Evolutionary conservation across 2,329 filamentous ascomycete genomes (phyloP).

Genomic region (Aureobasidium sp.): DNA sequence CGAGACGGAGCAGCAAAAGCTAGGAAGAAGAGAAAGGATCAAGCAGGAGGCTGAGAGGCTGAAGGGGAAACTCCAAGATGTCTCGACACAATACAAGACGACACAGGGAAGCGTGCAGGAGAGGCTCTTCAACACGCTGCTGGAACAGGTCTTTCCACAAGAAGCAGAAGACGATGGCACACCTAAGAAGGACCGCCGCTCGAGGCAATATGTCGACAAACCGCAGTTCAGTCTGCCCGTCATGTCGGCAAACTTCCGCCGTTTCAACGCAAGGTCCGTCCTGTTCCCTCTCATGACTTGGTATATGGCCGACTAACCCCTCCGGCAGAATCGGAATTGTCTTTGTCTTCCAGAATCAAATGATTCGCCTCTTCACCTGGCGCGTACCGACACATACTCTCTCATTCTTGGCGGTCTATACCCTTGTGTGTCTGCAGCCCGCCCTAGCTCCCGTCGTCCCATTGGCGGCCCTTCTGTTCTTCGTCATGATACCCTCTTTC

Average conservation of each 20-base stretch:
- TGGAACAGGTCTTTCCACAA: slow-evolving; percentile 69
- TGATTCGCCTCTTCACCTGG: slow-evolving; percentile 77
- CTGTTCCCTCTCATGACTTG: background rate
- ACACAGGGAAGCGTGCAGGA: slow-evolving; percentile 55
- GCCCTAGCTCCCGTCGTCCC: slow-evolving; percentile 75
- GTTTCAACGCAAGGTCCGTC: slow-evolving; percentile 73
- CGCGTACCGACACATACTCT: slow-evolving; percentile 72
- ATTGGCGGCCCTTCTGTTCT: slow-evolving; percentile 63
- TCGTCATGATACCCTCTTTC: slow-evolving; percentile 83
- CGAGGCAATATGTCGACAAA: slow-evolving; percentile 50
- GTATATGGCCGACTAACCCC: background rate
- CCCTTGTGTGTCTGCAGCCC: slow-evolving; percentile 85
- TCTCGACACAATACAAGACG: slow-evolving; percentile 25
- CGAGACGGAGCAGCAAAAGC: slow-evolving; percentile 27
- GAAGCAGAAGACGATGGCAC: slow-evolving; percentile 47
- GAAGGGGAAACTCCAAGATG: slow-evolving; percentile 35
- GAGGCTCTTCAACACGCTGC: slow-evolving; percentile 65
- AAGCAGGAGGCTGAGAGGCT: slow-evolving; percentile 33
- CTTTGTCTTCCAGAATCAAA: slow-evolving; percentile 79
- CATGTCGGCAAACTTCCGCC: slow-evolving; percentile 94
- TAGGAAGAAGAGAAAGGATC: slow-evolving; percentile 27
- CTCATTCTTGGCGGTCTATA: slow-evolving; percentile 83
- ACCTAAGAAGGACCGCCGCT: slow-evolving; percentile 40
- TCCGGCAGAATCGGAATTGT: slow-evolving; percentile 69
- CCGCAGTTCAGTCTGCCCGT: slow-evolving; percentile 84